Evolutionary conservation across 305 asterid genomes (phyloP).

Genomic region (Solanum hybrid): DNA sequence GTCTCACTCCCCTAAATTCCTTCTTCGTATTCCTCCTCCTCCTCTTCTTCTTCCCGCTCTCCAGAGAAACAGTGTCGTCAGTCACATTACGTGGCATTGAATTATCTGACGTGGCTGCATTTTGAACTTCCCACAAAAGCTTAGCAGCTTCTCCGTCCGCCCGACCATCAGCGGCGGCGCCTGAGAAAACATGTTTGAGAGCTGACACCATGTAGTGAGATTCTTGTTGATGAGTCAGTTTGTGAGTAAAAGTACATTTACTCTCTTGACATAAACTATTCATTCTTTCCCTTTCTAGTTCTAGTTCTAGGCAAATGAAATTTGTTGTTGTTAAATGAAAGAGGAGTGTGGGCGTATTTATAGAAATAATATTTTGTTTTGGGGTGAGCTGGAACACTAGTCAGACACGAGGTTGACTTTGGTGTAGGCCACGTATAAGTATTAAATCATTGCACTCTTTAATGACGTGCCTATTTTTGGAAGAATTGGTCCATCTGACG

Average conservation of each 20-base stretch:
- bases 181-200: conserved; percentile 7
- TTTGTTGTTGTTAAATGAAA: not conserved
- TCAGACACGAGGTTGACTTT: not conserved
- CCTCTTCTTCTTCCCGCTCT: not conserved
- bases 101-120: not conserved
- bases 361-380: not conserved
- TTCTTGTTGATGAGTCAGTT: not conserved
- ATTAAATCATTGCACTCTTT: not conserved
- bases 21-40: not conserved
- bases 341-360: not conserved
- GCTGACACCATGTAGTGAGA: conserved; percentile 11
- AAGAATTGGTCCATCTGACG: not conserved
- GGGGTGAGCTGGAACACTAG: not conserved
- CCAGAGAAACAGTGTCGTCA: not conserved
- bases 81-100: not conserved
- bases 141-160: not conserved
- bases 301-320: not conserved
- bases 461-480: not conserved
- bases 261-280: not conserved
- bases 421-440: not conserved
- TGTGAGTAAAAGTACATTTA: not conserved
- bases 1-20: conserved; percentile 14
- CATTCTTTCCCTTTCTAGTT: not conserved
- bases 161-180: not conserved
- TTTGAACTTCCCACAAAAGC: not conserved